A percentile compares a stretch with the other conserved stretches of the same genome.
These are phyloP conservation scores for Citrus australasica DNA, from an alignment of 345 rosid species.

Conservation along the genomic window DNA sequence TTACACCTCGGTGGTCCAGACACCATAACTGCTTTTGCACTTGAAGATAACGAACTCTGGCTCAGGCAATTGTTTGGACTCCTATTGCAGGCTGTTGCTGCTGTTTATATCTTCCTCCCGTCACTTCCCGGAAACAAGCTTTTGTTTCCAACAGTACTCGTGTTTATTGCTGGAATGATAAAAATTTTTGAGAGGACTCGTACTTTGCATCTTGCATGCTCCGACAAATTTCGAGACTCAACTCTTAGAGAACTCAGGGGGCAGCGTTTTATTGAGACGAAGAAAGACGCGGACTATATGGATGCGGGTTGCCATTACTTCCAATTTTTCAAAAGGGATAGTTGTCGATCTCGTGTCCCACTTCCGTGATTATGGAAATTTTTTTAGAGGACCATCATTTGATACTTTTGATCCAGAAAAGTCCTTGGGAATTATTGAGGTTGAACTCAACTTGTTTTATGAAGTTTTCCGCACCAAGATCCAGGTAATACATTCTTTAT, in stretches of 20 bases:
- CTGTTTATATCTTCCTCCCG: slow-evolving; percentile 40
- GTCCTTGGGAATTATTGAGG: too few species aligned
- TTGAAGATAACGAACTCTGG: slow-evolving; percentile 73
- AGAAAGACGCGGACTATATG: too few species aligned
- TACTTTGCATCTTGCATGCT: neutral
- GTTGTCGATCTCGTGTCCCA: too few species aligned
- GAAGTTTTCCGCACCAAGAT: too few species aligned
- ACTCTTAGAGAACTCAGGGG: too few species aligned
- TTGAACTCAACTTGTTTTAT: too few species aligned
- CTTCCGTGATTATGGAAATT: rapidly evolving
- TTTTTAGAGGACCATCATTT: too few species aligned
- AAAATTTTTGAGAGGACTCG: slow-evolving; percentile 52
- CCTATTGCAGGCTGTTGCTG: slow-evolving; percentile 35
- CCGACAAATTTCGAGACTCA: rapidly evolving
- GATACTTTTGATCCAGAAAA: too few species aligned
- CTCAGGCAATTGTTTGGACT: slow-evolving; percentile 47
- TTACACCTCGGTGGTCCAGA: slow-evolving; percentile 68
- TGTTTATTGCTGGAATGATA: slow-evolving; percentile 27
- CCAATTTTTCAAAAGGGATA: too few species aligned
- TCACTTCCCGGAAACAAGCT: slow-evolving; percentile 31
- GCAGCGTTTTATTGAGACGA: too few species aligned
- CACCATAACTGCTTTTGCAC: slow-evolving; percentile 57
- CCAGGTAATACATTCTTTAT: too few species aligned
- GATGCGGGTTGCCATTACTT: too few species aligned
- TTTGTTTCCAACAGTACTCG: slow-evolving; percentile 38